A percentile compares a stretch with the other conserved stretches of the same genome.
phyloP scores from a whole-genome alignment of 805 yeast species.

The Starmerella bombi region DNA sequence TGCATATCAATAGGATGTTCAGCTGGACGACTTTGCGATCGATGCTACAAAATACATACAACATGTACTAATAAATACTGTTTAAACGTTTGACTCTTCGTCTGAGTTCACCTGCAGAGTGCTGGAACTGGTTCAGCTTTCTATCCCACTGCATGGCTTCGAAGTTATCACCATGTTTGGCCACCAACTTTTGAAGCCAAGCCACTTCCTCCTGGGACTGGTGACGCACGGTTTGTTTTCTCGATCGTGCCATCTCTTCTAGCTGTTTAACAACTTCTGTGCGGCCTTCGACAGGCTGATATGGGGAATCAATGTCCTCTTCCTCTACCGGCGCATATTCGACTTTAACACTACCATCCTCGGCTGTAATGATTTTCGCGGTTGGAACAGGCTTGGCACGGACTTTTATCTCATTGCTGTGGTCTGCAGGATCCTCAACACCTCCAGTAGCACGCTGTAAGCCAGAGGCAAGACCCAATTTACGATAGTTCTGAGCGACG shows the following conservation, averaged over 20 bases:
- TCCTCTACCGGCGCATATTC: slow-evolving; percentile 26
- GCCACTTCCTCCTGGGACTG: slow-evolving; percentile 61
- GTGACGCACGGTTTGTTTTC: slow-evolving; percentile 26
- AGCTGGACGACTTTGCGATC: no score
- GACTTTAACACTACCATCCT: slow-evolving; percentile 17
- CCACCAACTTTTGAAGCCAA: slow-evolving; percentile 52
- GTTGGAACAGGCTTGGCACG: slow-evolving; percentile 25
- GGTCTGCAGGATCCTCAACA: slow-evolving; percentile 38
- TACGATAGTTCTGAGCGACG: slow-evolving; percentile 72
- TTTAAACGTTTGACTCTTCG: slow-evolving; percentile 46
- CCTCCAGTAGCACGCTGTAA: slow-evolving; percentile 71
- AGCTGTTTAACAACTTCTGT: slow-evolving; percentile 57
- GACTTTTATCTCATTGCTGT: slow-evolving; percentile 23
- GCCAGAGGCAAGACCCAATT: slow-evolving; percentile 59
- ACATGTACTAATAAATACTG: no score
- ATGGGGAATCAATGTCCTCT: slow-evolving; percentile 54
- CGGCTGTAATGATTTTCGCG: slow-evolving; percentile 23
- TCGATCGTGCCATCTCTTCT: slow-evolving; percentile 42
- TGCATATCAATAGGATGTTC: no score
- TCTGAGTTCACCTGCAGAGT: slow-evolving; percentile 70
- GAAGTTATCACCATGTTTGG: slow-evolving; percentile 78
- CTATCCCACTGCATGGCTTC: slow-evolving; percentile 86
- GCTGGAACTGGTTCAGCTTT: slow-evolving; percentile 70
- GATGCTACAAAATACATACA: background rate
- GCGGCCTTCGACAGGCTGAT: slow-evolving; percentile 35